Percentiles rank a stretch among this genome's conserved stretches.
These are phyloP conservation scores for Teunomyces cretensis DNA, from an alignment of 805 yeast genomes.

Conservation along the genomic window DNA sequence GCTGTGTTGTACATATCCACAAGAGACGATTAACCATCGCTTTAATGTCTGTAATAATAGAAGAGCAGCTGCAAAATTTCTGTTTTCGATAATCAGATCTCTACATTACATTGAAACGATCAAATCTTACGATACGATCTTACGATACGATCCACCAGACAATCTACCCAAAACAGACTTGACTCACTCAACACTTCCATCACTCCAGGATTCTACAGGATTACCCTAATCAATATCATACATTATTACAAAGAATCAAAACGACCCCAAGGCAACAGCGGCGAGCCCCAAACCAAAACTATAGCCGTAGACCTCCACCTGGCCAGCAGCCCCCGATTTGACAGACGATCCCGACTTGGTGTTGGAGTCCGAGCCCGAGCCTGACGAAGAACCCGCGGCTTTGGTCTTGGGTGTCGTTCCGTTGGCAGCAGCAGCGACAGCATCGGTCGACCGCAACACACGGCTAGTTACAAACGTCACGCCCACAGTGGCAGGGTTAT, in stretches of 20 bases:
- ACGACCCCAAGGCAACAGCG: constrained; percentile 12
- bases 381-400: constrained; percentile 6
- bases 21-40: no score
- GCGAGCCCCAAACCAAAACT: constrained; percentile 4
- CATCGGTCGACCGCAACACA: constrained; percentile 18
- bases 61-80: no score
- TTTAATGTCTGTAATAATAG: no score
- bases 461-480: constrained; percentile 34
- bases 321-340: not conserved
- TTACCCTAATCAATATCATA: constrained; percentile 1
- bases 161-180: no score
- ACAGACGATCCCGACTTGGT: not conserved
- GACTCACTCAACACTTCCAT: no score
- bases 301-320: not conserved
- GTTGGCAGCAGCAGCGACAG: constrained; percentile 9
- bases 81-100: no score
- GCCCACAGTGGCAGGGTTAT: constrained; percentile 22
- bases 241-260: not conserved
- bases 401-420: constrained; percentile 10
- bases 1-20: no score
- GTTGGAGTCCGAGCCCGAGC: constrained; percentile 6
- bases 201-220: no score
- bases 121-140: no score
- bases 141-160: no score
- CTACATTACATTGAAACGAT: no score